Conservation (phyloP, 2,329 filamentous ascomycete genomes). For the Leptographium procerum region DNA sequence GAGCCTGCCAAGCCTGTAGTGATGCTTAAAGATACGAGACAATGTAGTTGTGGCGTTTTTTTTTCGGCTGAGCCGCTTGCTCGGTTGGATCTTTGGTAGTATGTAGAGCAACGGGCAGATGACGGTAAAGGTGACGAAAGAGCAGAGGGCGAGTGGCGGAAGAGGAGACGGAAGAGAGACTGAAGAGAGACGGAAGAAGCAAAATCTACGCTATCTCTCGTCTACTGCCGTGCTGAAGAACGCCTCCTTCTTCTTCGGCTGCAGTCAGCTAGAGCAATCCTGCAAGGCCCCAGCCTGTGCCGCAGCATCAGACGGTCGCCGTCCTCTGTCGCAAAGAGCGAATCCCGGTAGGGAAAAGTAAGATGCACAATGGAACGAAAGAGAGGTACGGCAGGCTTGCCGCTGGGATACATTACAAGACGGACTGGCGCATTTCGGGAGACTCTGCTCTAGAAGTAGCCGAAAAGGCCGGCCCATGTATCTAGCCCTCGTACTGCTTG, state of each 20-base stretch:
- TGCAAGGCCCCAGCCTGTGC: background rate
- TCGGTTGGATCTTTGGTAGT: no score
- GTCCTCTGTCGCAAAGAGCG: background rate
- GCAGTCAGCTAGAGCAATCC: background rate
- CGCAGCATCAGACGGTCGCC: background rate
- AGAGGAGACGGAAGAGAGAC: no score
- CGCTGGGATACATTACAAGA: background rate
- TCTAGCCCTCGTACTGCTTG: no score
- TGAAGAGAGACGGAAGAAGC: background rate
- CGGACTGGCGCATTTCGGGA: background rate
- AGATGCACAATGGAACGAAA: no score
- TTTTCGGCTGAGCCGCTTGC: no score
- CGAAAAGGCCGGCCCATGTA: background rate
- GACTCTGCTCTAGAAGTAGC: background rate
- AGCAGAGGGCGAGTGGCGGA: background rate
- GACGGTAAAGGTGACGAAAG: background rate
- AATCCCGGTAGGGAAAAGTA: background rate
- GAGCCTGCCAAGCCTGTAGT: no score
- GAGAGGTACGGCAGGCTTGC: background rate
- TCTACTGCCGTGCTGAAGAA: background rate
- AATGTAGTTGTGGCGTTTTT: no score
- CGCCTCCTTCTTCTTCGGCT: background rate
- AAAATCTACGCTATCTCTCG: background rate
- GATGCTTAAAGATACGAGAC: no score
- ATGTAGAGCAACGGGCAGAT: no score